Conservation (phyloP, 164 flowering plant species). For the Akebia trifoliata region DNA sequence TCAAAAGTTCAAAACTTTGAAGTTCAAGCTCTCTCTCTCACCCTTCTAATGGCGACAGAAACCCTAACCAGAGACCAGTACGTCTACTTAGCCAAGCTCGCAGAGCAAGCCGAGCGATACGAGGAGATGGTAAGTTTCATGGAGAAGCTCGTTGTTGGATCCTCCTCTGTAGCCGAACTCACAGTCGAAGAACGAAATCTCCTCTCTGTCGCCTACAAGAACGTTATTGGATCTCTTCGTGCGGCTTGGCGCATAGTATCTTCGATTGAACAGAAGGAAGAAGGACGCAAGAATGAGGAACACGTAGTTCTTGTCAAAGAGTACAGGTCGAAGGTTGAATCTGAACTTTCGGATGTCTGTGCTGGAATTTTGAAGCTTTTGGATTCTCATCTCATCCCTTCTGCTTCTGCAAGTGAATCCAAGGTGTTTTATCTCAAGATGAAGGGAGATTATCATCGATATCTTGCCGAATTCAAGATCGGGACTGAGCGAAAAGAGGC, state of each 20-base stretch:
- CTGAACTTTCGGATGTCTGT: conserved; percentile 53
- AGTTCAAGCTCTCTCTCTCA: not conserved
- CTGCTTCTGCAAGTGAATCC: conserved; percentile 50
- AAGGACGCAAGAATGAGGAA: conserved; percentile 66
- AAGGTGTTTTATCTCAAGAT: conserved; percentile 80
- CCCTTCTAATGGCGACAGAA: conserved; percentile 20
- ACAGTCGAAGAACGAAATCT: conserved; percentile 84
- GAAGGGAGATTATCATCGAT: conserved; percentile 85
- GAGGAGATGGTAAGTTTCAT: conserved; percentile 83
- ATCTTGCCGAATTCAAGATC: conserved; percentile 69
- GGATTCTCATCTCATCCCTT: conserved; percentile 48
- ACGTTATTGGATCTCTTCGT: conserved; percentile 76
- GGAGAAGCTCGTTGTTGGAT: conserved; percentile 54
- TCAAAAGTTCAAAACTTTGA: no score
- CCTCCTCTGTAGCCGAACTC: conserved; percentile 44
- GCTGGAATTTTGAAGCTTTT: conserved; percentile 52
- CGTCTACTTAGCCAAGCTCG: conserved; percentile 72
- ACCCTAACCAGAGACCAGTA: conserved; percentile 60
- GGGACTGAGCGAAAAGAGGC: conserved; percentile 64
- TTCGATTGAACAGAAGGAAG: conserved; percentile 88
- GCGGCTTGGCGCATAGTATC: conserved; percentile 88
- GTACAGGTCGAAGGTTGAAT: conserved; percentile 64
- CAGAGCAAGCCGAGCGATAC: conserved; percentile 81
- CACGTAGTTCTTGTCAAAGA: conserved; percentile 53
- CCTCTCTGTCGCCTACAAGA: conserved; percentile 80